phyloP scores from a whole-genome alignment of 1,139 yeast species.

The Arxiozyma bovina region DNA sequence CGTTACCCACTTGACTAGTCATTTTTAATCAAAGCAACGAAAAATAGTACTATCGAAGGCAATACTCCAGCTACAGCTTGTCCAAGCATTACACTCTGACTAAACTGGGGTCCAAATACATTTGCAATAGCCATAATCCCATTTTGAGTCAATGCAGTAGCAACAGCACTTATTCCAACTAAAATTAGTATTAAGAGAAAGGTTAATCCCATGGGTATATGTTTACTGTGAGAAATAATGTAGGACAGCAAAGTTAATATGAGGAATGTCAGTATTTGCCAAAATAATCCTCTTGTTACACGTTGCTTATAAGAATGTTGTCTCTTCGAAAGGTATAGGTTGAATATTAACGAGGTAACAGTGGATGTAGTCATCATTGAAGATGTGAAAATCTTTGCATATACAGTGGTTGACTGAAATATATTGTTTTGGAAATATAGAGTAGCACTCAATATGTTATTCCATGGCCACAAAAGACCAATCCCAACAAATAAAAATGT shows the following conservation, averaged over 20 bases:
- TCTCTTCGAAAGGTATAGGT: constrained; percentile 55
- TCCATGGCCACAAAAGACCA: constrained; percentile 94
- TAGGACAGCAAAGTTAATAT: constrained; percentile 32
- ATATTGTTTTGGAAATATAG: constrained; percentile 62
- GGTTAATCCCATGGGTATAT: constrained; percentile 34
- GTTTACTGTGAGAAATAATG: constrained; percentile 18
- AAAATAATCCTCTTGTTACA: constrained; percentile 47
- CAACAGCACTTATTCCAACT: constrained; percentile 52
- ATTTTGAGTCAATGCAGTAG: constrained; percentile 73
- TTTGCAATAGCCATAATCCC: constrained; percentile 86
- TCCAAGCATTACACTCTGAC: constrained; percentile 89
- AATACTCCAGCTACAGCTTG: constrained; percentile 90
- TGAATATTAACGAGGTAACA: constrained; percentile 52
- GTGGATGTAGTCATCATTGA: constrained; percentile 89
- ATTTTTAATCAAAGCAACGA: constrained; percentile 41
- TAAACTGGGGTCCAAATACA: constrained; percentile 61
- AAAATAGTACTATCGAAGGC: constrained; percentile 68
- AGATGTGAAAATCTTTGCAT: constrained; percentile 61
- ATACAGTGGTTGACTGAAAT: constrained; percentile 43
- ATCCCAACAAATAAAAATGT: constrained; percentile 67
- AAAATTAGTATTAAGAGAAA: constrained; percentile 50
- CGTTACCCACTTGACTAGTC: background rate
- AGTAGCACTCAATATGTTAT: constrained; percentile 78
- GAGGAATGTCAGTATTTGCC: constrained; percentile 50
- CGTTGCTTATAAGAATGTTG: constrained; percentile 61